Conservation (phyloP, 805 yeast species). For the Maudiozyma pseudohumilis region DNA sequence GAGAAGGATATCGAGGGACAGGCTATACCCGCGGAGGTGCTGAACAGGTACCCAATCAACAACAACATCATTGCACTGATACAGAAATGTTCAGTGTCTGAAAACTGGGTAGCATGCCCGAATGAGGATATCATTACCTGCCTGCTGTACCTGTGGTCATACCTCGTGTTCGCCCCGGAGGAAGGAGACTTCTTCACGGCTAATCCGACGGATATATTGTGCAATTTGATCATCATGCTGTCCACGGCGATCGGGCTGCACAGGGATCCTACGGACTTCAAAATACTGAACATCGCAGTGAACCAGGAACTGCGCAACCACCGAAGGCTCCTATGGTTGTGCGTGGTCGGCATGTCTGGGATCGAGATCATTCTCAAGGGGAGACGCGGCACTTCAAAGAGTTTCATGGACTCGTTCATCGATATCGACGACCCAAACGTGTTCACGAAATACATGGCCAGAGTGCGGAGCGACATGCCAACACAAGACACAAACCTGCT, state of each 20-base stretch:
- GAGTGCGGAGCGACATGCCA: slow-evolving; percentile 14
- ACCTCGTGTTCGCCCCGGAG: slow-evolving; percentile 26
- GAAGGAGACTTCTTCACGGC: slow-evolving; percentile 27
- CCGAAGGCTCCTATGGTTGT: slow-evolving; percentile 25
- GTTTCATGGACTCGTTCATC: slow-evolving; percentile 13
- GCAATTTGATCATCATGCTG: slow-evolving; percentile 20
- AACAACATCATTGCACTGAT: slow-evolving; percentile 17
- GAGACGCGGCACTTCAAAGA: slow-evolving; percentile 11
- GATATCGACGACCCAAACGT: slow-evolving; percentile 13
- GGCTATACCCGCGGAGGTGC: slow-evolving; percentile 9
- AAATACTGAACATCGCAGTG: slow-evolving; percentile 8
- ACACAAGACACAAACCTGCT: slow-evolving; percentile 6
- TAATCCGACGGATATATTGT: slow-evolving; percentile 25
- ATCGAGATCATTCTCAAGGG: slow-evolving; percentile 24
- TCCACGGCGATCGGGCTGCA: slow-evolving; percentile 27
- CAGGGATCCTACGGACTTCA: slow-evolving; percentile 24
- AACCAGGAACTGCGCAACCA: slow-evolving; percentile 18
- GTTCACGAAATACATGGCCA: slow-evolving; percentile 12
- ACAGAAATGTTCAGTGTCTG: slow-evolving; percentile 18
- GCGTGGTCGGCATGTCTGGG: slow-evolving; percentile 16
- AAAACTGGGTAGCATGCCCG: slow-evolving; percentile 24
- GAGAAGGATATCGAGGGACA: slow-evolving; percentile 6
- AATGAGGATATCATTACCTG: slow-evolving; percentile 25
- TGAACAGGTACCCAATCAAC: slow-evolving; percentile 18
- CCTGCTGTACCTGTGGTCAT: slow-evolving; percentile 27